Evolutionary conservation across 192 early-diverging fungal species (phyloP), one percentile per base, ranked within the genome.

Genomic region (Geranomyces michiganensis): DNA sequence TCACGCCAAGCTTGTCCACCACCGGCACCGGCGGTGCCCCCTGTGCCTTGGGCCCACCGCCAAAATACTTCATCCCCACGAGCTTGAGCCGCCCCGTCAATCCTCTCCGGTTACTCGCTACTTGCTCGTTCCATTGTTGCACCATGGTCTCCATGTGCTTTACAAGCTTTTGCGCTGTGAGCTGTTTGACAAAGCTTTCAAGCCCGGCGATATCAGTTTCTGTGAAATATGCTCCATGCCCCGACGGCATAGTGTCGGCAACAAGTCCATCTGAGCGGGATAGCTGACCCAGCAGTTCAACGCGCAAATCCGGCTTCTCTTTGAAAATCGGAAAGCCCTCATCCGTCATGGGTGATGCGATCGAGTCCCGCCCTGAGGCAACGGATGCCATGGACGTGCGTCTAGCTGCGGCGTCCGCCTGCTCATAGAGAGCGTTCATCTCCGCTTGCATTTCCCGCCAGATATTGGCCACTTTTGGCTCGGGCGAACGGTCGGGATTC

Each of bases 61-160:
- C 92, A 83, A 97, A 94, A 72, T 93, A 94, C 60, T 94, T 87
- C 12, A 92, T 82, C 36, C 91, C 86, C 0, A 89, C 93, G 4
- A 74, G 92, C 64, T 95, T 93, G 45, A 99, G 81, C 3, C 95
- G 86, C 5, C 95, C 95, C 0, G 94, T 92, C 31, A 99, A 74
- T 1, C 95, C 95, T 63, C 94, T 84, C 56, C 96, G 83, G 32
- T 92, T 84, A 60, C 86, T 88, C 19, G 92, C 95, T 0, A 96
- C 92, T 73, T 96, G 92, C 67, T 96, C 95, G 80, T 94, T 96
- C 87, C 92, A 92, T 32, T 88, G 82, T 29, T 91, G 90, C 56
- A 96, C 88, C 61, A 86, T 90, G 27, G 91, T 78, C 70, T 96
- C 92, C 96, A 97, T 96, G 71, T 87, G 89, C 7, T 93, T 95